These are phyloP conservation scores for Salicornia ramosissima DNA, from an alignment of 148 eudicot genomes.

Conservation along the genomic window DNA sequence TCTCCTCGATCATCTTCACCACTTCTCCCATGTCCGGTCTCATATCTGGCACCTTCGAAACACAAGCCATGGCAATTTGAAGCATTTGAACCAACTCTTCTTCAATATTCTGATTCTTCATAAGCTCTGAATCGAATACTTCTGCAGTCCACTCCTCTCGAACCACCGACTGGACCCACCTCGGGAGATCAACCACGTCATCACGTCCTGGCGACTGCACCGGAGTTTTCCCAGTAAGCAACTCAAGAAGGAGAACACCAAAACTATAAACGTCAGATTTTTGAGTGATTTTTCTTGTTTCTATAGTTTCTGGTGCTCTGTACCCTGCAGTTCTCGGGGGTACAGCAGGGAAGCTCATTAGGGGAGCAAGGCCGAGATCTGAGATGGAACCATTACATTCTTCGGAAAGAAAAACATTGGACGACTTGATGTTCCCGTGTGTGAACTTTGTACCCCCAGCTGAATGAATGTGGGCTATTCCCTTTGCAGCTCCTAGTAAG, in stretches of 20 bases:
- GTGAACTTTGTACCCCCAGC: constrained; percentile 40
- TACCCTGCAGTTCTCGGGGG: constrained; percentile 69
- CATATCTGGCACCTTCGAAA: constrained; percentile 62
- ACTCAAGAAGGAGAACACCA: constrained; percentile 82
- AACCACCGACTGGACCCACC: constrained; percentile 95
- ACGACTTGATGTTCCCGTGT: constrained; percentile 92
- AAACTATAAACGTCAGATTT: constrained; percentile 86
- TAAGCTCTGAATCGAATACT: constrained; percentile 75
- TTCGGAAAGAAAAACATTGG: constrained; percentile 73
- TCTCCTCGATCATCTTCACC: constrained; percentile 73
- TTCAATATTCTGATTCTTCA: constrained; percentile 64
- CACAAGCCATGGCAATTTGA: constrained; percentile 92
- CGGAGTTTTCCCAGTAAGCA: constrained; percentile 87
- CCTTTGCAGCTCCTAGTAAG: constrained; percentile 71
- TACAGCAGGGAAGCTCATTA: constrained; percentile 57
- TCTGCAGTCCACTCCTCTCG: constrained; percentile 98
- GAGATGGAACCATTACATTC: constrained; percentile 57
- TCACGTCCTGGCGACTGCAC: constrained; percentile 63
- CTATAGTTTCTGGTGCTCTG: constrained; percentile 75
- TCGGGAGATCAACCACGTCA: constrained; percentile 71
- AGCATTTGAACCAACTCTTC: constrained; percentile 97
- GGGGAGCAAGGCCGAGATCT: constrained; percentile 68
- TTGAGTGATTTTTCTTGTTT: constrained; percentile 54
- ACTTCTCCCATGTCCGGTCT: constrained; percentile 78
- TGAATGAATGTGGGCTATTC: constrained; percentile 78